Conservation (phyloP, 768 basidiomycete species). For the Flagelloscypha sp. region DNA sequence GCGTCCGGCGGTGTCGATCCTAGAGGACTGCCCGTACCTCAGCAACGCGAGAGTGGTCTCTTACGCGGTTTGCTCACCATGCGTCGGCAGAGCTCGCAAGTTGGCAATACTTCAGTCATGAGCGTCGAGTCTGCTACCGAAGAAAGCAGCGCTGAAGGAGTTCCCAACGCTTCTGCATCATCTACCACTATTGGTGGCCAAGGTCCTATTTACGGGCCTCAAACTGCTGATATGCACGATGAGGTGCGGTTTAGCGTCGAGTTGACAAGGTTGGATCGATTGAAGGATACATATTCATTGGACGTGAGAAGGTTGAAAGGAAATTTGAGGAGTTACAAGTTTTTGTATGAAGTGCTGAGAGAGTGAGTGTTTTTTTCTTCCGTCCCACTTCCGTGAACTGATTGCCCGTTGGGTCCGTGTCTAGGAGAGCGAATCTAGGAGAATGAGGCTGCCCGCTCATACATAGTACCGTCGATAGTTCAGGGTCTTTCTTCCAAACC, state of each 20-base stretch:
- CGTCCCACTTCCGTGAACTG: conserved; percentile 1
- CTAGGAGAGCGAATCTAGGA: no score
- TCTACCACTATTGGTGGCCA: no score
- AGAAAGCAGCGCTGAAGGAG: conserved; percentile 25
- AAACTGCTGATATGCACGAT: conserved; percentile 77
- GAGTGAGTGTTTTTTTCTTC: conserved; percentile 47
- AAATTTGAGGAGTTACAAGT: conserved; percentile 87
- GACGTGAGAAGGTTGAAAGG: conserved; percentile 92
- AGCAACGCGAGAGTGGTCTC: conserved; percentile 68
- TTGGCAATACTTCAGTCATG: conserved; percentile 37
- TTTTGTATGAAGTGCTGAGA: conserved; percentile 80
- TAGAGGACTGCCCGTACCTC: conserved; percentile 80
- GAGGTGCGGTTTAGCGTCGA: conserved; percentile 97
- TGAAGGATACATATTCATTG: conserved; percentile 85
- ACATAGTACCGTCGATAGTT: no score
- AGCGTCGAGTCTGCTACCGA: conserved; percentile 39
- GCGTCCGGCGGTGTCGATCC: conserved; percentile 58
- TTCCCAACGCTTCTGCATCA: conserved; percentile 24
- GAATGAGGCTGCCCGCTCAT: no score
- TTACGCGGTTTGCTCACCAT: conserved; percentile 82
- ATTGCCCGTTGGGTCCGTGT: no score
- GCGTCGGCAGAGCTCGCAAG: conserved; percentile 86
- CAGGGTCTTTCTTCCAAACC: no score
- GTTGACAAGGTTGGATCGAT: conserved; percentile 79
- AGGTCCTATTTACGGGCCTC: conserved; percentile 75